These are phyloP conservation scores for Anthracocystis panici-leucophaei DNA, from an alignment of 1,284 basidiomycete genomes.

Conservation along the genomic window DNA sequence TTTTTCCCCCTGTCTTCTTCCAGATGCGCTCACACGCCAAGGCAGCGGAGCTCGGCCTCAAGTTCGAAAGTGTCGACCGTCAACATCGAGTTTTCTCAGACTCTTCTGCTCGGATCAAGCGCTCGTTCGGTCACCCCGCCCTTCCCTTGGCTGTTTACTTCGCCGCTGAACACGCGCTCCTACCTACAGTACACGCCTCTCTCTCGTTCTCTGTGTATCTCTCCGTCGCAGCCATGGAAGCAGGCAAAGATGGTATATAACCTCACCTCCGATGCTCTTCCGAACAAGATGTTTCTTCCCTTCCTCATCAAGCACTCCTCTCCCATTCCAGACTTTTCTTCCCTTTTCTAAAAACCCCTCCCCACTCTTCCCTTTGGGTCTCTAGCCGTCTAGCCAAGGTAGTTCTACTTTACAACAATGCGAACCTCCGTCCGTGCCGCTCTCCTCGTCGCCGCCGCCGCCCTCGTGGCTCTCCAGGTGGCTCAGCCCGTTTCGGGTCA, in stretches of 20 bases:
- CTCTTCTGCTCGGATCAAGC: conserved; percentile 1
- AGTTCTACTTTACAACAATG: conserved; percentile 39
- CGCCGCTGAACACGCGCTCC: no score
- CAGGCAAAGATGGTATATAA: conserved; percentile 15
- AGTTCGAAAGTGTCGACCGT: not conserved
- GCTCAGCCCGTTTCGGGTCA: conserved; percentile 44
- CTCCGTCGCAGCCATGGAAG: not conserved
- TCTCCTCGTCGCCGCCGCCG: conserved; percentile 33
- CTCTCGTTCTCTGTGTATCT: not conserved
- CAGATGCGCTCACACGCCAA: not conserved
- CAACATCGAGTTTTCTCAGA: not conserved
- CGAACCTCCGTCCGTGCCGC: conserved; percentile 41
- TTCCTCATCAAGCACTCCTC: conserved; percentile 33
- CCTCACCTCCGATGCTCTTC: conserved; percentile 1
- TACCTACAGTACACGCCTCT: not conserved
- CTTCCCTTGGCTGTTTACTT: not conserved
- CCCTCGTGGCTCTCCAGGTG: conserved; percentile 43
- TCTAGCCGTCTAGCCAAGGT: conserved; percentile 33
- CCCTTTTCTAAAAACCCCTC: conserved; percentile 2
- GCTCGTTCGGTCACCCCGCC: conserved; percentile 2
- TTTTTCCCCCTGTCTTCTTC: conserved; percentile 1
- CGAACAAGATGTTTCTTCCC: conserved; percentile 3
- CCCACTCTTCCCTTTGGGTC: conserved; percentile 11
- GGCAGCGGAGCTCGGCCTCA: no score
- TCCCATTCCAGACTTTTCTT: conserved; percentile 12